A percentile compares a stretch with the other conserved stretches of the same genome.
phyloP scores from a whole-genome alignment of 2,329 filamentous ascomycete species.

The Fusarium humuli region DNA sequence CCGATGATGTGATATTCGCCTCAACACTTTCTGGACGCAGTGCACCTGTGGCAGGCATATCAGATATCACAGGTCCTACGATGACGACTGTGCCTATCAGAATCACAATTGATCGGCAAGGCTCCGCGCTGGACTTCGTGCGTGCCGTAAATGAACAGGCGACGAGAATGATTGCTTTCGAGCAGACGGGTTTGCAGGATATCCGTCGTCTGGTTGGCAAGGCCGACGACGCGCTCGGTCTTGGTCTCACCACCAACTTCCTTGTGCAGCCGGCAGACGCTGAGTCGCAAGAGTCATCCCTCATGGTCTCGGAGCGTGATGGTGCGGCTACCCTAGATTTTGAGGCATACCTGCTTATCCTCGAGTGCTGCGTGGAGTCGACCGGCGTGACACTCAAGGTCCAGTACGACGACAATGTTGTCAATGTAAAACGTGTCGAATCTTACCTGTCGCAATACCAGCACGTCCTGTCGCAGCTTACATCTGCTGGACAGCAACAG shows the following conservation, averaged over 20 bases:
- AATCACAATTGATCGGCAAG: constrained; percentile 1
- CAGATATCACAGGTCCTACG: constrained; percentile 2
- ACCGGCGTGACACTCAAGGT: constrained; percentile 12
- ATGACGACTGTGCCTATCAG: constrained; percentile 9
- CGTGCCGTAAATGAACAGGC: constrained; percentile 1
- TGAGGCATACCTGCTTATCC: constrained; percentile 4
- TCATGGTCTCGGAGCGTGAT: constrained; percentile 2
- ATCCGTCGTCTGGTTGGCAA: constrained; percentile 1
- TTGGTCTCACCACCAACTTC: constrained; percentile 2
- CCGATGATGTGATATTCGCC: constrained; percentile 2
- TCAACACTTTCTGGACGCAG: constrained; percentile 6
- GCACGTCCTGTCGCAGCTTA: constrained; percentile 8
- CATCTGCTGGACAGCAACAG: constrained; percentile 5
- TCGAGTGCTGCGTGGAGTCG: constrained; percentile 11
- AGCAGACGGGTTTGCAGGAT: constrained; percentile 8
- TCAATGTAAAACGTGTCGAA: constrained; percentile 4
- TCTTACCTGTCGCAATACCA: constrained; percentile 3
- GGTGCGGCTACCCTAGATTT: not conserved
- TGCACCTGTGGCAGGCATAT: constrained; percentile 7
- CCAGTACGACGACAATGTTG: constrained; percentile 10
- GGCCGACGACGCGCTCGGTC: constrained; percentile 1
- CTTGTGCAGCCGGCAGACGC: not conserved
- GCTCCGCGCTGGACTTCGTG: not conserved
- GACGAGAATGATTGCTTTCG: constrained; percentile 8
- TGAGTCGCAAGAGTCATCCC: not conserved